Base-by-base conservation (phyloP, 2,329 filamentous ascomycete species). In the Waltergamsia citrina region DNA sequence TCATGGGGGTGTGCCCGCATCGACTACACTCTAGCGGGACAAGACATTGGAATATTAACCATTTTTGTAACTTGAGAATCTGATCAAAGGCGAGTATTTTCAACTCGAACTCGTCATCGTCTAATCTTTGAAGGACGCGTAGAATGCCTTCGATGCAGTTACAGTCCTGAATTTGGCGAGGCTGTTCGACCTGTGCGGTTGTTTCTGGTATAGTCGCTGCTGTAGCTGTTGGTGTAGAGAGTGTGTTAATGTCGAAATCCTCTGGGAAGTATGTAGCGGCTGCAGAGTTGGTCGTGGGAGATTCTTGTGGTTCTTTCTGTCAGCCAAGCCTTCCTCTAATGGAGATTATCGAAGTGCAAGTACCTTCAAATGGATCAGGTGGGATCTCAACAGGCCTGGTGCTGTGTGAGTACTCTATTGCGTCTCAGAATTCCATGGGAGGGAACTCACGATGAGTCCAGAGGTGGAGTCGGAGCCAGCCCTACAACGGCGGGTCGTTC, bases 11-110 rank as follows among this genome's bases (percentile, higher is more conserved):
- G 11, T 26, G 18, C 3, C 29, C 20, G 33, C 50, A 54, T 2
- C 28, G 33, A 1, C 33, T 12, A 36, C 51, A 54, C 17, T 45
- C 43, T 2, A 54, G 42, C 5, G 46, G 38, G 24, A 42, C 42
- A 29, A 42, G 41, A 36, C 50, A 52, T 23, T 54, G 43, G 18
- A 45, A 48, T n/a, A 52, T 34, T 21, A 54, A 34, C 36, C 42
- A 47, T 34, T 53, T 53, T 34, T 52, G 45, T n/a, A 54, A 41
- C 36, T 49, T 47, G 4, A 54, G 32, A 3, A 52, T 43, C 15
- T 50, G 35, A 33, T 53, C 51, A 7, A 54, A 43, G 1, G 47
- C 39, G 8, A 52, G 39, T 2, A 40, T 43, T 12, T 40, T 43
- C 5, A 52, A 39, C 16, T 41, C 37, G 32, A 49, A 54, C 20